Evolutionary conservation across 1,284 basidiomycete genomes (phyloP), one percentile per base, ranked within the genome.

Genomic region (Moesziomyces sp.): DNA sequence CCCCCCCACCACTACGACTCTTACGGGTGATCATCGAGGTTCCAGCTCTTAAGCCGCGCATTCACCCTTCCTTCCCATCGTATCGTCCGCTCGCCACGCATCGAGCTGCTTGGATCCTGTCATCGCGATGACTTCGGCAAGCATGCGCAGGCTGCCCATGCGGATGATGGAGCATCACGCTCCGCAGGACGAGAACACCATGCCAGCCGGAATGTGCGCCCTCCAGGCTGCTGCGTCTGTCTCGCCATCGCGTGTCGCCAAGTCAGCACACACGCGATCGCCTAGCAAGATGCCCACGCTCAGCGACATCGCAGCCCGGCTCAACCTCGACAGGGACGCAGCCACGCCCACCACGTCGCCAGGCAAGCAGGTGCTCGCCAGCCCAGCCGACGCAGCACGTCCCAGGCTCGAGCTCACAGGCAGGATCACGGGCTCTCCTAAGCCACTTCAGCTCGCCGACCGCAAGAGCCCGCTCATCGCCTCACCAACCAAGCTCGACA

Each of bases 291-390:
- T 72, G 50, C 76, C 76, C 0, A 78, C 65, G 6, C 67, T 78
- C 49, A 74, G 73, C 43, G 76, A 78, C n/a, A 75, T 78, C 38
- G 73, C 73, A 24, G 76, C 76, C 5, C 60, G 73, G 26, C 63
- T 74, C 44, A 75, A 69, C 38, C 47, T 66, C 3, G 70, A 69
- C 34, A 52, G 40, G 26, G 61, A 66, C 3, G n/a, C 45, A 3
- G 10, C 28, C 5, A 64, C 56, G 5, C 52, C 54, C 18, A 24
- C n/a, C 14, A 26, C 30, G 18, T 74, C 71, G 14, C 55, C 59
- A 2, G 45, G 40, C n/a, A 73, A 68, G 47, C 66, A 58, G 45
- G 14, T 23, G 14, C 43, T 47, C 16, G n/a, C 35, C 24, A 58
- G 38, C 30, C 10, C n/a, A 19, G 48, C 28, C n/a, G 58, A 47